phyloP scores from a whole-genome alignment of 164 flowering plant genomes.

The Malania oleifera region DNA sequence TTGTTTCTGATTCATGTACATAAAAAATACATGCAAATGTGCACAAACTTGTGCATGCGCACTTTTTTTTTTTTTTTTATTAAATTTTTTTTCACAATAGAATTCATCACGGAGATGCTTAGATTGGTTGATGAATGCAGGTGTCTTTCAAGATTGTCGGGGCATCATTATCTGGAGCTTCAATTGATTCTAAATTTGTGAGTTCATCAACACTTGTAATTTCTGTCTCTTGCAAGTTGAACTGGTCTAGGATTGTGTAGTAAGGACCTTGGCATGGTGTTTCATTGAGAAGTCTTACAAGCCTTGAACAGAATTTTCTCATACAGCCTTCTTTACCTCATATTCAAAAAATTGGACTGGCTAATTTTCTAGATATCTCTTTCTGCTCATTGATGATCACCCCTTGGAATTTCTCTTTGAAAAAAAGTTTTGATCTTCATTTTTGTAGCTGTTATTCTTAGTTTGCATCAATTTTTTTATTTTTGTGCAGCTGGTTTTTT shows the following conservation, averaged over 20 bases:
- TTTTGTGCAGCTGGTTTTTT: neutral
- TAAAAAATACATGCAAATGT: too few relatives aligned
- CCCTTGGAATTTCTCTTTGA: too few relatives aligned
- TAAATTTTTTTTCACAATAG: too few relatives aligned
- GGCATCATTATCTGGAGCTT: constrained; percentile 77
- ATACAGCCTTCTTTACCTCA: neutral
- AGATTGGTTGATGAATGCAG: constrained; percentile 33
- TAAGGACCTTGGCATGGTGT: neutral
- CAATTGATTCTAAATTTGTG: constrained; percentile 90
- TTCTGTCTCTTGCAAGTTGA: neutral
- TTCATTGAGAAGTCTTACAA: neutral
- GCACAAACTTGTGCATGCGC: too few relatives aligned
- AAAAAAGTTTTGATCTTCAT: too few relatives aligned
- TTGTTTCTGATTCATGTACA: too few relatives aligned
- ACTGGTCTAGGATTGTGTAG: neutral
- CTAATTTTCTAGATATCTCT: too few relatives aligned
- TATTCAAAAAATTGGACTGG: neutral
- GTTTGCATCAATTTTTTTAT: neutral
- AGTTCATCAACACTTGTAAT: constrained; percentile 21
- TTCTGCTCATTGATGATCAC: too few relatives aligned
- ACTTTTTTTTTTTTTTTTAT: too few relatives aligned
- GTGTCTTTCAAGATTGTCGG: constrained; percentile 86
- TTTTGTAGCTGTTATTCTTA: neutral
- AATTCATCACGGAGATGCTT: too few relatives aligned
- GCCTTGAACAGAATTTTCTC: neutral